Conservation (phyloP, 1,284 basidiomycete species). For the Ganoderma meredithae region DNA sequence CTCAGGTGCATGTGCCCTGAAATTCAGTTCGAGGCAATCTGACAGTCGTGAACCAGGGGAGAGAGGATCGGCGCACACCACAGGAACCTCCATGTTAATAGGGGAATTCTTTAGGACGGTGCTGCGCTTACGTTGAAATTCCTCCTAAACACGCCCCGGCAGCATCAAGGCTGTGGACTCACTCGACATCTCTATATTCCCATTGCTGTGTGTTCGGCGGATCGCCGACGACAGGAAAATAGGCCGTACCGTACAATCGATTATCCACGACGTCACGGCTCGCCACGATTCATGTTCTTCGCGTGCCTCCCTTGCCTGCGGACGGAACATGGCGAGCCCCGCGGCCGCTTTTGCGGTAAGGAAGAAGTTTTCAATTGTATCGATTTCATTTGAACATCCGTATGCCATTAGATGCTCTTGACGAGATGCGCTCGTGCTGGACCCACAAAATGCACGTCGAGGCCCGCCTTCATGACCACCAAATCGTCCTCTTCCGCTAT, state of each 20-base stretch:
- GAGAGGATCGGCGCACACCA: background rate
- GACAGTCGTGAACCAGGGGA: background rate
- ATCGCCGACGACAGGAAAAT: background rate
- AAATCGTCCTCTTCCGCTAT: background rate
- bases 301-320: background rate
- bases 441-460: background rate
- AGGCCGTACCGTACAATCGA: background rate
- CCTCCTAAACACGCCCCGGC: constrained; percentile 67
- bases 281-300: background rate
- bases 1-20: background rate
- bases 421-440: background rate
- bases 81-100: background rate
- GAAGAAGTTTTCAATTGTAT: background rate
- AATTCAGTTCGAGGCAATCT: background rate
- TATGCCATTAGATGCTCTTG: background rate
- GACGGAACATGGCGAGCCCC: background rate
- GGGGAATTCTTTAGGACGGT: background rate
- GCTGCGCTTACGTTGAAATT: background rate
- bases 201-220: background rate
- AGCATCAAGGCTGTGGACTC: constrained; percentile 68
- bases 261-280: background rate
- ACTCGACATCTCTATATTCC: constrained; percentile 13
- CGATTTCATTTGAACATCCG: background rate
- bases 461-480: background rate
- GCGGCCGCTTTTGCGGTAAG: background rate